Conservation (phyloP, 352 stramenopile genomes). For the Elongisporangium senticosum region DNA sequence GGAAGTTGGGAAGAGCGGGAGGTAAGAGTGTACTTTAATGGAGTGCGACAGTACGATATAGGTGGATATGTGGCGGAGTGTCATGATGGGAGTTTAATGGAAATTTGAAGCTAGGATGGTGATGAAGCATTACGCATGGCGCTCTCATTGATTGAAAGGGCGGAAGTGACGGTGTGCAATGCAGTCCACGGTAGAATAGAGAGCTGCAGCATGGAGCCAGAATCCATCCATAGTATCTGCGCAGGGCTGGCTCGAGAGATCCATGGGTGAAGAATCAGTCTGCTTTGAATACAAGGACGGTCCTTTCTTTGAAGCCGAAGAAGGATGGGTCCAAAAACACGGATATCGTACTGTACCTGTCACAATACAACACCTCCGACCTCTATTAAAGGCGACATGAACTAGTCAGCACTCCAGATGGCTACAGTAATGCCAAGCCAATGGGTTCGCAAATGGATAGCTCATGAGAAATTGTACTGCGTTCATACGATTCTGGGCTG, state of each 20-base stretch:
- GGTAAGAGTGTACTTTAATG: slow-evolving; percentile 1
- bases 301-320: neutral
- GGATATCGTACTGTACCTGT: neutral
- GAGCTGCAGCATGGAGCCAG: neutral
- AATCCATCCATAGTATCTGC: neutral
- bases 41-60: neutral
- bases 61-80: neutral
- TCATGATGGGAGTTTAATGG: neutral
- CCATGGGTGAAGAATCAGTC: neutral
- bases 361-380: neutral
- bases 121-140: neutral
- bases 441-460: neutral
- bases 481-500: neutral
- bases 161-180: neutral
- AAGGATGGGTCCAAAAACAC: neutral
- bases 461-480: neutral
- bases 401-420: neutral
- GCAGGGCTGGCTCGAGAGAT: neutral
- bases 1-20: neutral
- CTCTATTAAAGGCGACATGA: neutral
- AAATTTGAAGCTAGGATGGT: neutral
- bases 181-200: neutral
- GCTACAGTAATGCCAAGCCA: neutral
- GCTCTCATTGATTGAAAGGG: neutral
- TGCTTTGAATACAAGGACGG: neutral